Conservation (phyloP, 1,139 yeast genomes). For the Scheffersomyces segobiensis region DNA sequence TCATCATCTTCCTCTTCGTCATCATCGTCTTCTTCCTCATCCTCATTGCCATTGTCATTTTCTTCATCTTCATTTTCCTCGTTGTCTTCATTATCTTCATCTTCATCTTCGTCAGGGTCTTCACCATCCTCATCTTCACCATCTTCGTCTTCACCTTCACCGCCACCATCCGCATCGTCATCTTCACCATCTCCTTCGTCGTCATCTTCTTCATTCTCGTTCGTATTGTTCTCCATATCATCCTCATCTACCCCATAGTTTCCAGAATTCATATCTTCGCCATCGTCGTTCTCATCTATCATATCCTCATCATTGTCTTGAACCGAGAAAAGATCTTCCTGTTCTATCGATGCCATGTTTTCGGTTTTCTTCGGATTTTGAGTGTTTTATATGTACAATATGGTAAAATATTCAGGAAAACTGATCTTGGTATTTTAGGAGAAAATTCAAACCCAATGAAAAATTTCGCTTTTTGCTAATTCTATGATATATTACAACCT, state of each 20-base stretch:
- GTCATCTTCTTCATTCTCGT: slow-evolving; percentile 22
- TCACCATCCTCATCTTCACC: slow-evolving; percentile 18
- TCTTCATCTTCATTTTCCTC: slow-evolving; percentile 18
- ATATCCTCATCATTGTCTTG: slow-evolving; percentile 9
- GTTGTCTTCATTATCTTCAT: slow-evolving; percentile 13
- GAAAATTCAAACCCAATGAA: background rate
- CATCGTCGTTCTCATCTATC: slow-evolving; percentile 14
- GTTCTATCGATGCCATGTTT: slow-evolving; percentile 15
- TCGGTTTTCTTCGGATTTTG: background rate
- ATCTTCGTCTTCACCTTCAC: slow-evolving; percentile 15
- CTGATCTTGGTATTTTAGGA: background rate
- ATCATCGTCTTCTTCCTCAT: slow-evolving; percentile 14
- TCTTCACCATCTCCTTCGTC: slow-evolving; percentile 18
- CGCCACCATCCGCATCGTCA: slow-evolving; percentile 13
- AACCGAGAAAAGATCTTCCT: slow-evolving; percentile 17
- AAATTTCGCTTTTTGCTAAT: background rate
- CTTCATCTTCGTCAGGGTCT: slow-evolving; percentile 14
- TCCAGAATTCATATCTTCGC: slow-evolving; percentile 10
- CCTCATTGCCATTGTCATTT: slow-evolving; percentile 13
- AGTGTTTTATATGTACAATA: too few relatives aligned
- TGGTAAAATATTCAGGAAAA: background rate
- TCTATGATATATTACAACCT: background rate
- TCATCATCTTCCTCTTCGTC: slow-evolving; percentile 13
- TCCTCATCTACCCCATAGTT: slow-evolving; percentile 12
- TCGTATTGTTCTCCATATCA: slow-evolving; percentile 11